These are phyloP conservation scores for Candida rishiriensis DNA, from an alignment of 805 yeast genomes.

Conservation along the genomic window DNA sequence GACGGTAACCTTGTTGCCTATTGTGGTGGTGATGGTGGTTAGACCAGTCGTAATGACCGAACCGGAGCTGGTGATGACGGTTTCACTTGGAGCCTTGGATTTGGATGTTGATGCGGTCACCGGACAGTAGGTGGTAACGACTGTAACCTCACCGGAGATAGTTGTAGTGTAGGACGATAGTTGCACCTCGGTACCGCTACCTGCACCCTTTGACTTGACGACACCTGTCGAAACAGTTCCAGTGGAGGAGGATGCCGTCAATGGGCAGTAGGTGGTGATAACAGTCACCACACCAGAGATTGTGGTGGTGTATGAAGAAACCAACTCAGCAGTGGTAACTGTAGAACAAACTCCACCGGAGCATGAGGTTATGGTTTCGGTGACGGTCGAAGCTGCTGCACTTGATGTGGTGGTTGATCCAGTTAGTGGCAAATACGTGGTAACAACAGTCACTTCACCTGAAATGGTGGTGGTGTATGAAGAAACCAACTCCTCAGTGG, in stretches of 20 bases:
- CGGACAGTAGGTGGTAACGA: constrained; percentile 21
- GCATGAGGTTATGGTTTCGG: constrained; percentile 15
- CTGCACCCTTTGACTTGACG: constrained; percentile 2
- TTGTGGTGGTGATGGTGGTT: constrained; percentile 13
- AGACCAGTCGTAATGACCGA: constrained; percentile 6
- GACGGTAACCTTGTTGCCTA: constrained; percentile 12
- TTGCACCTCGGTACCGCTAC: constrained; percentile 5
- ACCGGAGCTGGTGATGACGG: constrained; percentile 4
- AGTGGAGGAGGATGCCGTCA: constrained; percentile 6
- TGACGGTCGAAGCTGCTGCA: constrained; percentile 9
- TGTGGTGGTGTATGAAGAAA: constrained; percentile 20
- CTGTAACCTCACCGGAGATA: constrained; percentile 15
- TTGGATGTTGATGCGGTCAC: constrained; percentile 7
- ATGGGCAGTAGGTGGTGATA: constrained; percentile 16
- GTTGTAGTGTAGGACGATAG: constrained; percentile 17
- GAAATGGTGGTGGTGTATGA: constrained; percentile 21
- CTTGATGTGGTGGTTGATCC: constrained; percentile 6
- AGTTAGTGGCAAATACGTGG: constrained; percentile 4
- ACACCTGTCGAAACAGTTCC: constrained; percentile 10
- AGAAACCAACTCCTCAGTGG: constrained; percentile 16
- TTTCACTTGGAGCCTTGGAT: constrained; percentile 8
- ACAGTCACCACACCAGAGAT: constrained; percentile 16
- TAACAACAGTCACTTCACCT: constrained; percentile 8
- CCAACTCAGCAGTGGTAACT: constrained; percentile 13
- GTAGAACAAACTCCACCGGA: constrained; percentile 13